Evolutionary conservation across 179 eudicot genomes (phyloP), one percentile per base, ranked within the genome.

Genomic region (Silene vulgaris): DNA sequence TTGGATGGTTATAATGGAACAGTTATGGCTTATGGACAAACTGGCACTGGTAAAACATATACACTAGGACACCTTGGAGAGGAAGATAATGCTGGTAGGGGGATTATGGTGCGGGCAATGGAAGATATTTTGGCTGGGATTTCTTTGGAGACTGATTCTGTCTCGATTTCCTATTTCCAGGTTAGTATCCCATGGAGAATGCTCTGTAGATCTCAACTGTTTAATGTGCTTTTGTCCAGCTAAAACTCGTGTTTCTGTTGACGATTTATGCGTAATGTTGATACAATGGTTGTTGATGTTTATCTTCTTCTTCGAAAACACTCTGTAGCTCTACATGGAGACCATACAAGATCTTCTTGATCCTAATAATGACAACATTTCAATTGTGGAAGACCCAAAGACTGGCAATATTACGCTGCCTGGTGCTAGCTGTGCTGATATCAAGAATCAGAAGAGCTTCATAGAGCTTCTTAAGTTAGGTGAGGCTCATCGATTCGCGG

Each of bases 31-130:
- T 91, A 89, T 80, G 95, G 97, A 68, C 96, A 93, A 85, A 93
- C 97, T 74, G 97, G 97, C 45, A 92, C 97, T 1, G 97, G 97
- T 8, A 92, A 92, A 83, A 91, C 97, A 72, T 92, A 87, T 82
- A 91, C 97, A 56, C 83, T 92, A 59, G 97, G 97, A 73, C 85
- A 83, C 74, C 92, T 92, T 50, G 97, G 97, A 28, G 97, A 92
- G 77, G 91, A 89, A 79, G 96, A 92, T 75, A 86, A 90, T 5
- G 83, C 97, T 63, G 90, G 86, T 78, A 94, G 97, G 74, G 97
- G 97, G 72, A 92, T 92, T 68, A 92, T 92, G 97, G 90, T 91
- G 74, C 97, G 97, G 57, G 96, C 97, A 60, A 84, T 91, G 97
- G 97, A 92, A 82, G 97, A 92, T 74, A 92, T 92, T 71, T 79